Base-by-base conservation (phyloP, 768 basidiomycete genomes). In the Suillus hirtellus region DNA sequence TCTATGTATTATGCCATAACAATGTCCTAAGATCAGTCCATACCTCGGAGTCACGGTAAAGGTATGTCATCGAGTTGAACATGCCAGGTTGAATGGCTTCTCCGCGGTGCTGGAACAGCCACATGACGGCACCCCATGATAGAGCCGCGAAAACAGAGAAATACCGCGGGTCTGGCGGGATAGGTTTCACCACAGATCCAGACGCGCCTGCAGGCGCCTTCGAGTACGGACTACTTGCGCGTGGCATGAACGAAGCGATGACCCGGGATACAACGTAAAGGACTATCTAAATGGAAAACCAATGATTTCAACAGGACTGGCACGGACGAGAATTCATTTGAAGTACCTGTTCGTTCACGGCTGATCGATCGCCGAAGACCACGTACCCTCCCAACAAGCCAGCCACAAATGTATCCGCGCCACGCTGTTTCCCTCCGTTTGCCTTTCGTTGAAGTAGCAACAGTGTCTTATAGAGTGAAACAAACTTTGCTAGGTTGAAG, bases 61-160 rank as follows among this genome's bases (percentile, higher is more conserved):
- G 82, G 76, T 99, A 99, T 63, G 84, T 86, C 96, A 97, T 98
- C 19, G 91, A 92, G 78, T 86, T 93, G 80, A 94, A 95, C 94
- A 98, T 93, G 63, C 96, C 97, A 19, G 94, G 93, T 70, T 99
- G 95, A 64, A 99, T 87, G n/a, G 88, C 89, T 77, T 98, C 90
- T 56, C 92, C 87, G 24, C 86, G 82, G 75, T 97, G 82, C 70
- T 88, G 83, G 84, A 96, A 99, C 65, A 97, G 78, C 85, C 90
- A 99, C 96, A 99, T 98, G 53, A 98, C 96, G 9, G 90, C 84
- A 50, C 94, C 97, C 97, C 97, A 99, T 38, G 89, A 84, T 15
- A 98, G 68, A 0, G 95, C 93, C 3, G 95, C 92, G 65, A 96
- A 95, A 52, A 92, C 71, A 1, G 90, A 86, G 77, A 99, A 99